Evolutionary conservation across 306 rosid species (phyloP).

Genomic region (Oemleria cerasiformis): DNA sequence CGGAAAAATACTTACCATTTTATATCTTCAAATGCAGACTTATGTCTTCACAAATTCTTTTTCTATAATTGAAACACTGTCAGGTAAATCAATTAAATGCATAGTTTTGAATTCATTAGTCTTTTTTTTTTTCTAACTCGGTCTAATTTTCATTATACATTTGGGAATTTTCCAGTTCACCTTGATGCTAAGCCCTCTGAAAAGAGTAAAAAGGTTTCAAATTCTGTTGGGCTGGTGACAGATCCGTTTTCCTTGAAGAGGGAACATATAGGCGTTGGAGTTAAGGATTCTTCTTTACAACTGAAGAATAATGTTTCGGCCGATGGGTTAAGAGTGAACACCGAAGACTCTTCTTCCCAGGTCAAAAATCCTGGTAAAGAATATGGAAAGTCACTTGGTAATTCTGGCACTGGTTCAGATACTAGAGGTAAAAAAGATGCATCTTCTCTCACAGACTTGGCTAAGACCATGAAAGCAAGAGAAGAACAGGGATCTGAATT

Average conservation of each 20-base stretch:
- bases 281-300: conserved; percentile 53
- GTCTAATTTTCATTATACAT: conserved; percentile 29
- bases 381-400: conserved; percentile 31
- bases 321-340: conserved; percentile 51
- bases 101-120: conserved; percentile 24
- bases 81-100: conserved; percentile 59
- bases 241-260: conserved; percentile 36
- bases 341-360: conserved; percentile 48
- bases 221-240: conserved; percentile 35
- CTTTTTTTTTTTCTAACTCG: conserved; percentile 11
- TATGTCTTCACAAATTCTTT: conserved; percentile 84
- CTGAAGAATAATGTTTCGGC: conserved; percentile 45
- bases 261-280: conserved; percentile 46
- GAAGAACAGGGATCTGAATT: conserved; percentile 44
- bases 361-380: conserved; percentile 38
- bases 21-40: conserved; percentile 59
- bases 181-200: conserved; percentile 58
- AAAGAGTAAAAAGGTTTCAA: conserved; percentile 53
- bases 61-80: conserved; percentile 83
- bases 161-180: conserved; percentile 50
- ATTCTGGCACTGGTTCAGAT: conserved; percentile 43
- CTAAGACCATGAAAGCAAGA: conserved; percentile 44
- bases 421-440: conserved; percentile 38
- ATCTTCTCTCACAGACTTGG: conserved; percentile 40
- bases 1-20: conserved; percentile 4